Conservation (phyloP, 139 green algal genomes). For the Trebouxia sp. region DNA sequence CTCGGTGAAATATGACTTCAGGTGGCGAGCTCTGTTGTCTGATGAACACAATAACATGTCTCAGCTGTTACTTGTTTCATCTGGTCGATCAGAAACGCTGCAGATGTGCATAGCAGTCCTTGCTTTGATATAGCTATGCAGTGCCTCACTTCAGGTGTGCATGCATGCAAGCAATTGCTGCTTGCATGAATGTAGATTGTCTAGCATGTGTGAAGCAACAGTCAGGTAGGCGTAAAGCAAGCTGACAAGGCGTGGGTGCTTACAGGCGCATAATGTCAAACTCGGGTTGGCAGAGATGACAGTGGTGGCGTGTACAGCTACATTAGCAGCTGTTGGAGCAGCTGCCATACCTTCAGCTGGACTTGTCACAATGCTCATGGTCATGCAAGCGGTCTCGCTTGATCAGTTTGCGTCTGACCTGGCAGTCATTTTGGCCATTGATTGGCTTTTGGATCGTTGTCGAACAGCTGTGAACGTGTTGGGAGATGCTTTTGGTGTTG, state of each 20-base stretch:
- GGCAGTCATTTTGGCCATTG: slow-evolving; percentile 58
- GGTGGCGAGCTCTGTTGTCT: too few relatives aligned
- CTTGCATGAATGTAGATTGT: not conserved
- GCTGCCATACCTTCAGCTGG: slow-evolving; percentile 62
- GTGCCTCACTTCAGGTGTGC: too few relatives aligned
- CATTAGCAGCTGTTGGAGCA: slow-evolving; percentile 61
- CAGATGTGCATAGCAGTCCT: too few relatives aligned
- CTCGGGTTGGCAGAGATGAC: slow-evolving; percentile 38
- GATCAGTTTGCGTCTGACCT: slow-evolving; percentile 48
- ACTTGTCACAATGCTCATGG: slow-evolving; percentile 70
- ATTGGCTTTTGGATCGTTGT: slow-evolving; percentile 61
- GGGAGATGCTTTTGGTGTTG: slow-evolving; percentile 45
- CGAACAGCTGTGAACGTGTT: slow-evolving; percentile 60
- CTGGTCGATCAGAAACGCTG: too few relatives aligned
- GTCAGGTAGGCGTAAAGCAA: not conserved
- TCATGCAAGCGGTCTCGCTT: slow-evolving; percentile 47
- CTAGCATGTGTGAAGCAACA: not conserved
- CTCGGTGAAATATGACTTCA: too few relatives aligned
- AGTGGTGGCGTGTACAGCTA: slow-evolving; percentile 55
- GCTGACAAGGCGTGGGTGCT: too few relatives aligned
- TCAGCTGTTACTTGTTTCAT: too few relatives aligned
- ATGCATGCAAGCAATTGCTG: not conserved
- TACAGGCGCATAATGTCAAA: slow-evolving; percentile 52
- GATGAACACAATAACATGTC: too few relatives aligned
- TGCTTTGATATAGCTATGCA: too few relatives aligned